These are phyloP conservation scores for Aspergillus japonicus DNA, from an alignment of 2,329 filamentous ascomycete genomes.

Conservation along the genomic window DNA sequence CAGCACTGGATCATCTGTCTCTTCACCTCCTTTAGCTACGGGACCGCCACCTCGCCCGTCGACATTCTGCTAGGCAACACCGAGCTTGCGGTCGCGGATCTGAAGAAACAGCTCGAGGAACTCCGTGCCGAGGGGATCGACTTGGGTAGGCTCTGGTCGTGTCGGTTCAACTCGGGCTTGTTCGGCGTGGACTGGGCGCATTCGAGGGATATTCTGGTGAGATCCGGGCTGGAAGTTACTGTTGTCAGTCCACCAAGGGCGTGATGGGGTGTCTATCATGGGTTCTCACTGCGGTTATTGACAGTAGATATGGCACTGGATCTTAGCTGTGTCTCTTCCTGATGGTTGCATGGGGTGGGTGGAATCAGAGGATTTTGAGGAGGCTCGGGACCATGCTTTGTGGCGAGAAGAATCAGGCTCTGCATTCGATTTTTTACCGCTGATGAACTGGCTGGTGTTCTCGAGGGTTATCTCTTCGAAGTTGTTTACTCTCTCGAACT, in stretches of 20 bases:
- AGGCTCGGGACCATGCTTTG: too few relatives aligned
- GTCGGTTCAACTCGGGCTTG: conserved; percentile 58
- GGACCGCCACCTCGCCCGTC: conserved; percentile 36
- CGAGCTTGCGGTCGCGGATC: conserved; percentile 47
- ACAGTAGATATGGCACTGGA: not conserved
- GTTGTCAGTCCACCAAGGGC: conserved; percentile 32
- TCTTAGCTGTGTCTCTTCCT: not conserved
- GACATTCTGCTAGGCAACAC: conserved; percentile 52
- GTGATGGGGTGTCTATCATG: not conserved
- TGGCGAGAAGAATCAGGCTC: too few relatives aligned
- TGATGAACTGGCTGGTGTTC: too few relatives aligned
- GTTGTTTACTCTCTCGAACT: too few relatives aligned
- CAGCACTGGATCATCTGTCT: conserved; percentile 59
- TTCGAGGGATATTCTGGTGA: conserved; percentile 47
- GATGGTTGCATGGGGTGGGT: too few relatives aligned
- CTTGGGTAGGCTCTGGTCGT: conserved; percentile 45
- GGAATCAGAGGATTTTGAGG: too few relatives aligned
- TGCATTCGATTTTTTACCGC: too few relatives aligned
- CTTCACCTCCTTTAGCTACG: conserved; percentile 55
- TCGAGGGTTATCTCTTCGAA: too few relatives aligned
- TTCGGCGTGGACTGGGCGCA: conserved; percentile 57
- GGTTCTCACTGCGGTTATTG: not conserved
- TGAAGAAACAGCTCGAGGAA: conserved; percentile 45
- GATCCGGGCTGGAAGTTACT: conserved; percentile 35
- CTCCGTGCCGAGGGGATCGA: conserved; percentile 22